Evolutionary conservation across 352 stramenopile genomes (phyloP).

Genomic region (Pythium biforme): DNA sequence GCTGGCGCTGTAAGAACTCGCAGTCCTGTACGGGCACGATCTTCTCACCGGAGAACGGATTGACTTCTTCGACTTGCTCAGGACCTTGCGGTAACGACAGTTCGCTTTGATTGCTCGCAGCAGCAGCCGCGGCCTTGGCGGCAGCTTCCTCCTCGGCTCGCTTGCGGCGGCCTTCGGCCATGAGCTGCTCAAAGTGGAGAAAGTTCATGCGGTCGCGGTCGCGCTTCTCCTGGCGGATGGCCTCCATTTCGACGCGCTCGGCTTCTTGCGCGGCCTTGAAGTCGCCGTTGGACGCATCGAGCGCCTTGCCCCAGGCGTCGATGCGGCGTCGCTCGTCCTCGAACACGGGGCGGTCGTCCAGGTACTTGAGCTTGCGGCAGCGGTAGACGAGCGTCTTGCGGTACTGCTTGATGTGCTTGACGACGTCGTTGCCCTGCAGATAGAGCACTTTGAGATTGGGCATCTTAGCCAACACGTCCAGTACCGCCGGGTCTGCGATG

Average conservation of each 20-base stretch:
- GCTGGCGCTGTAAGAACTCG: conserved; percentile 53
- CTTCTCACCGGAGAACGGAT: conserved; percentile 68
- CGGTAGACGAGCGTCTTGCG: conserved; percentile 78
- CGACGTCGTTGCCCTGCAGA: conserved; percentile 80
- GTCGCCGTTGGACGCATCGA: conserved; percentile 64
- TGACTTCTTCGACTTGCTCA: conserved; percentile 44
- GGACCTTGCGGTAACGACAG: not conserved
- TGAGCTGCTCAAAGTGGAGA: conserved; percentile 86
- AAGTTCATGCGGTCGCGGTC: conserved; percentile 87
- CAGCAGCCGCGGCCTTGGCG: conserved; percentile 9
- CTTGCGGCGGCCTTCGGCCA: conserved; percentile 67
- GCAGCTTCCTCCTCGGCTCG: conserved; percentile 48
- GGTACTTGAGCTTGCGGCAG: conserved; percentile 76
- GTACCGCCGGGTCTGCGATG: conserved; percentile 57
- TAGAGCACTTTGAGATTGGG: conserved; percentile 85
- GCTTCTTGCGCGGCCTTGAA: conserved; percentile 80
- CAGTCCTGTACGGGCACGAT: conserved; percentile 66
- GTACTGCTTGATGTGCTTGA: conserved; percentile 89
- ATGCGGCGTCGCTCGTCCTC: conserved; percentile 84
- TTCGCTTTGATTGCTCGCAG: conserved; percentile 22
- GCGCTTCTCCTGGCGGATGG: conserved; percentile 85
- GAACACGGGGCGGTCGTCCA: conserved; percentile 85
- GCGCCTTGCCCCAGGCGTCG: conserved; percentile 65
- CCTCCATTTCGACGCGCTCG: conserved; percentile 83
- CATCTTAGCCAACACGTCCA: conserved; percentile 69